A percentile compares a stretch with the other conserved stretches of the same genome.
These are phyloP conservation scores for Mucor indicus DNA, from an alignment of 371 early-diverging fungal genomes.

Conservation along the genomic window DNA sequence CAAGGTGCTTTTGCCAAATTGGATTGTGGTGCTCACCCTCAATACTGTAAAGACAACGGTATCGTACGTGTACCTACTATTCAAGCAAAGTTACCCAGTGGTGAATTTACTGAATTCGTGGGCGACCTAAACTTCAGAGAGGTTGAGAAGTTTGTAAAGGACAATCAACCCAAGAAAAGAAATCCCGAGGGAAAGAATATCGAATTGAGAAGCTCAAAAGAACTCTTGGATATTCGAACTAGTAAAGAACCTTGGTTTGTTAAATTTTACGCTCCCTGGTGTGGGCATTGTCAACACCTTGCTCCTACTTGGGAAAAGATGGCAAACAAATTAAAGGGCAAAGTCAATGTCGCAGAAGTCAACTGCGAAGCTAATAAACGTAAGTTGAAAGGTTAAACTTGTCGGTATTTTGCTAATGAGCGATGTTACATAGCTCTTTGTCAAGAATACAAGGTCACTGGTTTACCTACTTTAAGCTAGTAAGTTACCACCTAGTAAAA, in stretches of 20 bases:
- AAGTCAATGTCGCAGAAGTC: constrained; percentile 73
- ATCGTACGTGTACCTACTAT: constrained; percentile 10
- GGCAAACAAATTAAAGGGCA: constrained; percentile 54
- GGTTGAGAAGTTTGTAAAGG: constrained; percentile 8
- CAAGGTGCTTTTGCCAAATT: constrained; percentile 8
- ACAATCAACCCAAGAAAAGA: background rate
- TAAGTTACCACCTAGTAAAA: constrained; percentile 14
- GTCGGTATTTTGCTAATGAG: background rate
- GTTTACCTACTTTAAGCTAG: constrained; percentile 79
- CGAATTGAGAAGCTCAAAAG: background rate
- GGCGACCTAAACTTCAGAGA: constrained; percentile 2
- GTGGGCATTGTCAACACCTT: constrained; percentile 81
- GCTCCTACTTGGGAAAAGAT: constrained; percentile 75
- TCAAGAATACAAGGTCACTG: constrained; percentile 56
- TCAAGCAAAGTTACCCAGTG: constrained; percentile 3
- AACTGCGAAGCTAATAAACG: constrained; percentile 70
- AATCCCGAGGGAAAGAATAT: constrained; percentile 10
- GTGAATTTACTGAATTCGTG: constrained; percentile 9
- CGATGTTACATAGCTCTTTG: constrained; percentile 36
- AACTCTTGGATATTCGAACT: constrained; percentile 2
- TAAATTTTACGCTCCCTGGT: constrained; percentile 87
- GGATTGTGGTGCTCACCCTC: constrained; percentile 6
- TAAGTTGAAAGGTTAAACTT: constrained; percentile 6
- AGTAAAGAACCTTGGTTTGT: constrained; percentile 62
- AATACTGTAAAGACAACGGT: constrained; percentile 14